Evolutionary conservation across 2,329 filamentous ascomycete species (phyloP), one percentile per base, ranked within the genome.

Genomic region (Ophiocordyceps camponoti-leonardi): DNA sequence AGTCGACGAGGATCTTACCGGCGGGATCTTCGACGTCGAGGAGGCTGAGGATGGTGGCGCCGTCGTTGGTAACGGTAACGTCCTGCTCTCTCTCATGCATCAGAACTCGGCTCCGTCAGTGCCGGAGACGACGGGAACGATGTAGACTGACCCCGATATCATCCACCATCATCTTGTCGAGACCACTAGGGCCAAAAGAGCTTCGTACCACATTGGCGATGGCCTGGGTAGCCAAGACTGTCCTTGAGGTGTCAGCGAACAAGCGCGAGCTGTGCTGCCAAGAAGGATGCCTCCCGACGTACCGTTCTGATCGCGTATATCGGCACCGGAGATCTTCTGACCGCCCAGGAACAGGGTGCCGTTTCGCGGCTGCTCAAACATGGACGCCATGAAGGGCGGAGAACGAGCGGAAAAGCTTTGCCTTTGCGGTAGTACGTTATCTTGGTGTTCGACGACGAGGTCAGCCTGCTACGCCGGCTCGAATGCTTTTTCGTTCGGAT

Each of bases 121-220:
- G 22, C 39, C 39, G 46, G 22, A 18, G 41, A 46, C 26, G 23
- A 23, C 22, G 26, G 41, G n/a, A 42, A 23, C 10, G 23, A 10
- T 10, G 16, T 30, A 14, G 16, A 50, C 80, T 56, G 77, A 86
- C 83, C 60, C 92, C 92, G 64, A 98, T 96, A 63, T 98, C 92
- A 68, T 98, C 92, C 57, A 98, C 92, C 92, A 98, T 96, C 92
- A 98, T 98, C 77, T 98, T 98, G 65, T 98, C 92, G 53, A 98
- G 76, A 43, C 92, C 92, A 50, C 86, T 94, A 44, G 92, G 92
- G 46, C 92, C 92, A 61, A 98, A 98, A 16, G 92, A 98, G 66
- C 86, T 94, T 73, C 94, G 96, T 65, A 98, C 87, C 49, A 98
- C 88, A 79, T 96, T 98, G 58, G 92, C 83, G 59, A 98, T 96